Percentiles rank a stretch among this genome's conserved stretches.
Evolutionary conservation across 805 yeast species (phyloP).

Genomic region (Suhomyces canberraensis): DNA sequence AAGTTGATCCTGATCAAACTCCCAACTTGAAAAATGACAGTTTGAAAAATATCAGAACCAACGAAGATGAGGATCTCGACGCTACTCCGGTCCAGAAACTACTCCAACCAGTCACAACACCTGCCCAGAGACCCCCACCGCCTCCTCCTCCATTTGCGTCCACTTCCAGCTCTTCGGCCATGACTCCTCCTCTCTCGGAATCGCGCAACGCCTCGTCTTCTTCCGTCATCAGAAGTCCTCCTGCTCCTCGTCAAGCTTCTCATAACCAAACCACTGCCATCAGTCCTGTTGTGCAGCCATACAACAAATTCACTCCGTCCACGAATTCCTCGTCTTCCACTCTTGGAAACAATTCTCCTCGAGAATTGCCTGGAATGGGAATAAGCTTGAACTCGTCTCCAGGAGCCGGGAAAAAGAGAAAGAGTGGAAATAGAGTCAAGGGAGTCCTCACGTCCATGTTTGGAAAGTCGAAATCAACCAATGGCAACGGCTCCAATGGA

Average conservation of each 20-base stretch:
- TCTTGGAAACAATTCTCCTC: slow-evolving; percentile 15
- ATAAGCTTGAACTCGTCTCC: slow-evolving; percentile 5
- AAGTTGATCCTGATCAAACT: slow-evolving; percentile 1
- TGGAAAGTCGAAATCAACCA: slow-evolving; percentile 25
- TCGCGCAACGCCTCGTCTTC: slow-evolving; percentile 15
- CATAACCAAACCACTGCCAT: slow-evolving; percentile 27
- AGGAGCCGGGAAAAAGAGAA: slow-evolving; percentile 22
- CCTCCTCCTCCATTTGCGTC: slow-evolving; percentile 1
- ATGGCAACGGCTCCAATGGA: slow-evolving; percentile 7
- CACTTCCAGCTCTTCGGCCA: neutral
- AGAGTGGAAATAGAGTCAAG: slow-evolving; percentile 51
- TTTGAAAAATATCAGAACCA: slow-evolving; percentile 29
- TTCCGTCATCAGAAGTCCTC: slow-evolving; percentile 22
- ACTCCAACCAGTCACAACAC: slow-evolving; percentile 1
- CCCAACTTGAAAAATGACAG: slow-evolving; percentile 19
- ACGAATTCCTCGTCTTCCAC: slow-evolving; percentile 14
- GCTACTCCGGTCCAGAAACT: slow-evolving; percentile 3
- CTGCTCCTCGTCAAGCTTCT: slow-evolving; percentile 13
- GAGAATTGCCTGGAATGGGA: slow-evolving; percentile 23
- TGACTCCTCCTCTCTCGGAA: neutral
- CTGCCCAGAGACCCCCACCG: neutral
- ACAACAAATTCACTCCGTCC: slow-evolving; percentile 12
- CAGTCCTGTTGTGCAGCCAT: slow-evolving; percentile 28
- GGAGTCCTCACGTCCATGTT: slow-evolving; percentile 58
- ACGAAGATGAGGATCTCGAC: slow-evolving; percentile 32